These are phyloP conservation scores for Podaxis sp. DNA, from an alignment of 768 basidiomycete genomes.

Conservation along the genomic window DNA sequence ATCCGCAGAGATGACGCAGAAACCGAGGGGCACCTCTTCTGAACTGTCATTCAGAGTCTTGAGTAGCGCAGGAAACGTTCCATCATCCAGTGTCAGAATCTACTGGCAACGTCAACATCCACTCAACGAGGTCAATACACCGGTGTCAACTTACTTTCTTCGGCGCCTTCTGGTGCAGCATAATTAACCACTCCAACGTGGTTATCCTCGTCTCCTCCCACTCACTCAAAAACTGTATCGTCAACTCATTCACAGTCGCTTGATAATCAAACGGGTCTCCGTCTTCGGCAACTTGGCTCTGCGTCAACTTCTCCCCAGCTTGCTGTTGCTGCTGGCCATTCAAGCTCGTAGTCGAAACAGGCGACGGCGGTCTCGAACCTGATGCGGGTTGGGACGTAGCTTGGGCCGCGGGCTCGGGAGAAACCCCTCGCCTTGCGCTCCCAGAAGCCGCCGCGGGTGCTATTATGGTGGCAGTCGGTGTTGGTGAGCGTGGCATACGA, in stretches of 20 bases:
- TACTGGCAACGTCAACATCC: constrained; percentile 27
- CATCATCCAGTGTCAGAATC: constrained; percentile 96
- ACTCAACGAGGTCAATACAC: not conserved
- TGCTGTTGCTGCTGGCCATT: constrained; percentile 22
- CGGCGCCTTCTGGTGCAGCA: constrained; percentile 98
- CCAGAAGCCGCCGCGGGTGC: constrained; percentile 28
- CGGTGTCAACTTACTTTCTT: constrained; percentile 63
- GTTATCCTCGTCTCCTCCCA: constrained; percentile 96
- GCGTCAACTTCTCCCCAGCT: constrained; percentile 4
- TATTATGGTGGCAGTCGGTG: constrained; percentile 43
- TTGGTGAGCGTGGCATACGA: constrained; percentile 56
- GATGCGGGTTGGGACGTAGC: constrained; percentile 28
- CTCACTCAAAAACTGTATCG: constrained; percentile 92
- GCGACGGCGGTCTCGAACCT: constrained; percentile 61
- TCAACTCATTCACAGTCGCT: constrained; percentile 88
- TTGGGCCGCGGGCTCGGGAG: constrained; percentile 40
- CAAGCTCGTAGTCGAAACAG: constrained; percentile 42
- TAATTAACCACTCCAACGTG: constrained; percentile 95
- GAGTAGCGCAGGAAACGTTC: constrained; percentile 91
- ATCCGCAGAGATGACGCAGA: not conserved
- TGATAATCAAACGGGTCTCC: constrained; percentile 91
- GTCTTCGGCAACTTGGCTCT: constrained; percentile 30
- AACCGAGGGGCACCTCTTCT: constrained; percentile 65
- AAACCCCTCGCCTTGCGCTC: not conserved
- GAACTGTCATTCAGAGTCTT: constrained; percentile 97